Conservation (phyloP, 2,329 filamentous ascomycete species). For the Westerdykella aurantiaca region DNA sequence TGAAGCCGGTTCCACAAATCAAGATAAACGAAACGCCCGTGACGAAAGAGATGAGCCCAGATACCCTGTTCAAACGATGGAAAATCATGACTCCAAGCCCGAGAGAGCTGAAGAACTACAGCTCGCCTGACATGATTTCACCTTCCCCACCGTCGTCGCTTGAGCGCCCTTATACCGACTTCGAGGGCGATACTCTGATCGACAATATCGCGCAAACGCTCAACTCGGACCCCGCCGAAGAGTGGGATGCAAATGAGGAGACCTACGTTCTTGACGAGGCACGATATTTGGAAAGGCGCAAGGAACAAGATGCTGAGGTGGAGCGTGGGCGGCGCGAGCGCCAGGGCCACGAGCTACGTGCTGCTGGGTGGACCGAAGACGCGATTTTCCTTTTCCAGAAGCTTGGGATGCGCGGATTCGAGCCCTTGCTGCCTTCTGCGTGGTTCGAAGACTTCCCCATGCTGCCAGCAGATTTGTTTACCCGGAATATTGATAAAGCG, state of each 20-base stretch:
- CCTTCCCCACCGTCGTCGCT: slow-evolving; percentile 29
- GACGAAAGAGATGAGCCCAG: slow-evolving; percentile 28
- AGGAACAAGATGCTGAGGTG: slow-evolving; percentile 16
- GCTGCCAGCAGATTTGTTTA: slow-evolving; percentile 50
- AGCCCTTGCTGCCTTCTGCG: slow-evolving; percentile 48
- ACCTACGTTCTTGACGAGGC: slow-evolving; percentile 32
- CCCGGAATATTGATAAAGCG: slow-evolving; percentile 36
- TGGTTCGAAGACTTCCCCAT: slow-evolving; percentile 52
- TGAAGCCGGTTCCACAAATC: neutral
- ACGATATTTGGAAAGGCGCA: slow-evolving; percentile 21
- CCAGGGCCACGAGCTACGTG: slow-evolving; percentile 33
- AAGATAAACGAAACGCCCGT: neutral
- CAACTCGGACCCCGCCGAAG: slow-evolving; percentile 9
- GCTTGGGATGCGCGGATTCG: slow-evolving; percentile 51
- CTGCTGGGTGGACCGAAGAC: slow-evolving; percentile 46
- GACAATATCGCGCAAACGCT: slow-evolving; percentile 10
- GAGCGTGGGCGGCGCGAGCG: slow-evolving; percentile 21
- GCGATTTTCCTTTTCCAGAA: slow-evolving; percentile 50
- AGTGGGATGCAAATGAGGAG: slow-evolving; percentile 35
- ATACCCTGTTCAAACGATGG: slow-evolving; percentile 22
- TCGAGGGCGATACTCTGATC: slow-evolving; percentile 29
- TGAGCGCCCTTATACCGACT: slow-evolving; percentile 16
- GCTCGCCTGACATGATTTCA: slow-evolving; percentile 10
- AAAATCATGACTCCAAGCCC: slow-evolving; percentile 18
- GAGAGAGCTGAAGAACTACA: neutral